Base-by-base conservation (phyloP, 2,329 filamentous ascomycete genomes). In the Stagonosporopsis chrysanthemi region DNA sequence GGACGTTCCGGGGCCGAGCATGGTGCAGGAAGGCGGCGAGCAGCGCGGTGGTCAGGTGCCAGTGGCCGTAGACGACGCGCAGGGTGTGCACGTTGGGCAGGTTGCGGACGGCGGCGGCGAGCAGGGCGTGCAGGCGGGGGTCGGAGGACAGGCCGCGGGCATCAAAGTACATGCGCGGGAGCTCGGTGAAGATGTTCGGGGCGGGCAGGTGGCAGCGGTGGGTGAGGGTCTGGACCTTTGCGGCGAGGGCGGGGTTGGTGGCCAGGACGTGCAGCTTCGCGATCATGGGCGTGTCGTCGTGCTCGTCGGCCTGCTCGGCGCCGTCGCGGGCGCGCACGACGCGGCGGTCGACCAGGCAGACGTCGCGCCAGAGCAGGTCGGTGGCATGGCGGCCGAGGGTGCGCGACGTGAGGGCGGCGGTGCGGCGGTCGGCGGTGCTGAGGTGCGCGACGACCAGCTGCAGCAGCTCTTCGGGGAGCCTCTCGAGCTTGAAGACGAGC, bases 151-250 rank as follows among this genome's bases (percentile, higher is more conserved):
- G 66, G 1, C 71, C 77, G 17, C 71, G 69, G 22, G 69, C 67
- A 23, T 76, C 66, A 64, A 81, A 81, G 36, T 72, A 66, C 49
- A 75, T 73, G 28, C 65, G 62, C 6, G 78, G 79, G 2, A 82
- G 69, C 50, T 80, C 79, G 23, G 66, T 63, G 65, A 80, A 81
- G 43, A 81, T 78, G 28, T 75, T 75, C 0, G 80, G 80, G 2
- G 76, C 73, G 1, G 79, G 78, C 0, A 81, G 66, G 58, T 81
- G 79, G 63, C 80, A 82, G 23, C 78, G 77, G 63, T 82, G 79
- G 11, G 75, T 79, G 6, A 82, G 61, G 5, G 68, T 69, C 9
- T 78, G 76, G 9, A 82, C 80, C 52, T 77, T 76, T 9, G 74
- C 66, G 2, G 79, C 80, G 12, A 82, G 67, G 14, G 56, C 54